phyloP scores from a whole-genome alignment of 805 yeast species.

The Alloascoidea hylecoeti region DNA sequence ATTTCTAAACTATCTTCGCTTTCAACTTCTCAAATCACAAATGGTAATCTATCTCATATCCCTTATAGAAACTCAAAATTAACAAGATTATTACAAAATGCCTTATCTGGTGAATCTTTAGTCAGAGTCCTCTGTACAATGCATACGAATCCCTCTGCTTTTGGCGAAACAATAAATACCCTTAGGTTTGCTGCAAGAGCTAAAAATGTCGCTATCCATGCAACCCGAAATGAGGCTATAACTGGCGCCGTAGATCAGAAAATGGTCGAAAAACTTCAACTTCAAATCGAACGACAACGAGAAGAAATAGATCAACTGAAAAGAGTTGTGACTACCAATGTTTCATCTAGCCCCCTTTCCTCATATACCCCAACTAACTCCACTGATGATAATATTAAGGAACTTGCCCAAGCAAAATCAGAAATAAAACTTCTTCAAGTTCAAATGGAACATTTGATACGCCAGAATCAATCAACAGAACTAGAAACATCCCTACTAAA shows the following conservation, averaged over 20 bases:
- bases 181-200: slow-evolving; percentile 71
- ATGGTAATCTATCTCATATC: slow-evolving; percentile 29
- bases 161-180: slow-evolving; percentile 59
- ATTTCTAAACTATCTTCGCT: slow-evolving; percentile 45
- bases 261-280: slow-evolving; percentile 33
- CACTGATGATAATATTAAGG: slow-evolving; percentile 13
- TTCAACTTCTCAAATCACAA: slow-evolving; percentile 16
- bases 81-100: slow-evolving; percentile 64
- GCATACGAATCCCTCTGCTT: slow-evolving; percentile 29
- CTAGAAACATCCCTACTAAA: not conserved
- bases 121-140: slow-evolving; percentile 64
- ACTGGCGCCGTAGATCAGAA: slow-evolving; percentile 24
- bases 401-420: slow-evolving; percentile 26
- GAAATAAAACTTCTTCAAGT: slow-evolving; percentile 49
- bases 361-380: not conserved
- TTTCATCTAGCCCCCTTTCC: not conserved
- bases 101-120: slow-evolving; percentile 59
- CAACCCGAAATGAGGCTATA: slow-evolving; percentile 19
- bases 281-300: slow-evolving; percentile 37
- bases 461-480: slow-evolving; percentile 32
- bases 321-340: slow-evolving; percentile 1
- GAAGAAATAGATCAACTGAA: slow-evolving; percentile 21
- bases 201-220: slow-evolving; percentile 50
- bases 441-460: slow-evolving; percentile 45
- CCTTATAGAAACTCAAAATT: slow-evolving; percentile 73